These are phyloP conservation scores for Incumbomyces delicatus DNA, from an alignment of 2,329 filamentous ascomycete species.

Conservation along the genomic window DNA sequence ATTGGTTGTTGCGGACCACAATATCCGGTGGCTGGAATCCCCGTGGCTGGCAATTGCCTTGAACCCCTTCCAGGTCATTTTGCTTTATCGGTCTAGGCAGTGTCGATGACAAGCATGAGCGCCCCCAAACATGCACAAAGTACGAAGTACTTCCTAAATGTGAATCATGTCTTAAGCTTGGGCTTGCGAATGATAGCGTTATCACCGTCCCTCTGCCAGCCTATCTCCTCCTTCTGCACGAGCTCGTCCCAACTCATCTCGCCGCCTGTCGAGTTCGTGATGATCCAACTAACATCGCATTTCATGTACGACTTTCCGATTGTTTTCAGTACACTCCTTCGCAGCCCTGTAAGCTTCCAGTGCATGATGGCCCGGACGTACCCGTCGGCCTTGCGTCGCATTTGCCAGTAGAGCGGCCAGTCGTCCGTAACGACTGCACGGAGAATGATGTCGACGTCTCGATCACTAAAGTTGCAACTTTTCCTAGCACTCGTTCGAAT, in stretches of 20 bases:
- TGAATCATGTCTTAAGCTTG: slow-evolving; percentile 16
- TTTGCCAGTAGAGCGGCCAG: slow-evolving; percentile 66
- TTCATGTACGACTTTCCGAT: slow-evolving; percentile 71
- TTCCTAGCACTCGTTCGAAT: slow-evolving; percentile 43
- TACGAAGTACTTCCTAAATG: no score
- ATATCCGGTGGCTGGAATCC: neutral
- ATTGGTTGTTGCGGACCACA: neutral
- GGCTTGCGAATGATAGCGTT: slow-evolving; percentile 65
- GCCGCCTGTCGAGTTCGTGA: slow-evolving; percentile 42
- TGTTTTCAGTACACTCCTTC: slow-evolving; percentile 72
- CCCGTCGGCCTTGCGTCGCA: slow-evolving; percentile 65
- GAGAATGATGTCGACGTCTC: slow-evolving; percentile 60
- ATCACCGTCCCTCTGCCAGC: slow-evolving; percentile 69
- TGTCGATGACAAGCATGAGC: no score
- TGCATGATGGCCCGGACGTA: slow-evolving; percentile 72
- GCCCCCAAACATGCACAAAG: no score
- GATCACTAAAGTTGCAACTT: slow-evolving; percentile 52
- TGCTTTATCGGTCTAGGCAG: no score
- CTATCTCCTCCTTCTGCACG: slow-evolving; percentile 59
- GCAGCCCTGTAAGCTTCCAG: slow-evolving; percentile 65
- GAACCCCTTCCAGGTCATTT: neutral
- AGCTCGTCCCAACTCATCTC: slow-evolving; percentile 59
- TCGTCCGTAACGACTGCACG: slow-evolving; percentile 68
- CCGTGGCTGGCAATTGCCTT: neutral
- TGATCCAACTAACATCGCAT: slow-evolving; percentile 61